Evolutionary conservation across 106 monocot genomes (phyloP).

Genomic region (Apostasia shenzhenica): DNA sequence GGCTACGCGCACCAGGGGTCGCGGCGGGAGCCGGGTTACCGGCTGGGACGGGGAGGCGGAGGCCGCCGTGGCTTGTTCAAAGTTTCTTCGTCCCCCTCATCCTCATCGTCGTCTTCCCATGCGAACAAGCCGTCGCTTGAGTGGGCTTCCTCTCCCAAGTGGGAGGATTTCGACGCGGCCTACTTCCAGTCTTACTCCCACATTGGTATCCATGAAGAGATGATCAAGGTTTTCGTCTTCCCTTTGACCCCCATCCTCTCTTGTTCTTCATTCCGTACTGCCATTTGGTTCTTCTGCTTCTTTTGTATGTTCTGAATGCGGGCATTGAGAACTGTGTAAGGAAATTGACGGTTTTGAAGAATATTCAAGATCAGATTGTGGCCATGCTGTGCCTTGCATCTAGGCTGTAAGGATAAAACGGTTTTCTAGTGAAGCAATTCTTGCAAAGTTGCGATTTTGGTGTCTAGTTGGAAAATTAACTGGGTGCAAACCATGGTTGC

Average conservation of each 20-base stretch:
- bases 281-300: too few relatives aligned
- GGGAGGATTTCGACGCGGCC: conserved; percentile 57
- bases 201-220: conserved; percentile 87
- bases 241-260: background rate
- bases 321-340: too few relatives aligned
- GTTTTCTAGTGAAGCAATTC: too few relatives aligned
- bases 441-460: too few relatives aligned
- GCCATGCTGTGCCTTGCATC: too few relatives aligned
- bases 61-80: conserved; percentile 14
- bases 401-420: too few relatives aligned
- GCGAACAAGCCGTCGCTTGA: conserved; percentile 5
- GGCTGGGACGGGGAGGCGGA: conserved; percentile 12
- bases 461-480: too few relatives aligned
- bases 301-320: too few relatives aligned
- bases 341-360: too few relatives aligned
- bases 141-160: conserved; percentile 17
- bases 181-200: conserved; percentile 91
- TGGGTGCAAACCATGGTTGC: too few relatives aligned
- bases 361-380: too few relatives aligned
- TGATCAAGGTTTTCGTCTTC: conserved; percentile 70
- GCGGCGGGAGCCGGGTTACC: conserved; percentile 8
- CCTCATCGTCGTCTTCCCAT: conserved; percentile 2
- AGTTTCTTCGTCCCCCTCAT: conserved; percentile 8
- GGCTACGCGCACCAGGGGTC: conserved; percentile 9
- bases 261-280: background rate